Evolutionary conservation across 1,139 yeast species (phyloP).

Genomic region (Taphrina confusa): DNA sequence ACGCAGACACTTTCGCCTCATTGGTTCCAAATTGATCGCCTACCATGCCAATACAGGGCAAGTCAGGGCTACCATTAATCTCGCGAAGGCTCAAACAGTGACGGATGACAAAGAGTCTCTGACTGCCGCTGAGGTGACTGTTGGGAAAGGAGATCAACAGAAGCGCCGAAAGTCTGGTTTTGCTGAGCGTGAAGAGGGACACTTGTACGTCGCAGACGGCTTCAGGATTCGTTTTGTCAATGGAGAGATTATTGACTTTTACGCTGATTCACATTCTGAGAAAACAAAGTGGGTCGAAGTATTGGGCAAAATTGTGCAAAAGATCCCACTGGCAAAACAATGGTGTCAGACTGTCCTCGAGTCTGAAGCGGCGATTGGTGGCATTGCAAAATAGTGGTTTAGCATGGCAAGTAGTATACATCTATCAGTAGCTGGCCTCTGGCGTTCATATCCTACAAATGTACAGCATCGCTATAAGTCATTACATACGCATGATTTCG

Average conservation of each 20-base stretch:
- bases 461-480: no score
- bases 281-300: conserved; percentile 57
- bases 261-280: conserved; percentile 60
- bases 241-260: conserved; percentile 65
- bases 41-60: conserved; percentile 65
- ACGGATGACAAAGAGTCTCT: conserved; percentile 34
- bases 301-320: conserved; percentile 38
- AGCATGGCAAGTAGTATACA: not conserved
- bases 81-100: conserved; percentile 58
- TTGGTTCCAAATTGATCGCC: conserved; percentile 61
- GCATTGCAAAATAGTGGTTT: not conserved
- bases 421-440: not conserved
- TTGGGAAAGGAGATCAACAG: conserved; percentile 42
- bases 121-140: conserved; percentile 48
- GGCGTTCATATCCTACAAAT: not conserved
- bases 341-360: conserved; percentile 25
- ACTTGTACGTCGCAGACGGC: conserved; percentile 44
- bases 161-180: conserved; percentile 26
- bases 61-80: conserved; percentile 65
- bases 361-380: conserved; percentile 12
- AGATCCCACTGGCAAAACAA: conserved; percentile 42
- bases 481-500: no score
- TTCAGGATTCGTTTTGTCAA: conserved; percentile 64
- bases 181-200: conserved; percentile 36
- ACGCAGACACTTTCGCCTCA: conserved; percentile 62